Evolutionary conservation across 106 monocot species (phyloP), one percentile per base, ranked within the genome.

Genomic region (Chionographis japonica): DNA sequence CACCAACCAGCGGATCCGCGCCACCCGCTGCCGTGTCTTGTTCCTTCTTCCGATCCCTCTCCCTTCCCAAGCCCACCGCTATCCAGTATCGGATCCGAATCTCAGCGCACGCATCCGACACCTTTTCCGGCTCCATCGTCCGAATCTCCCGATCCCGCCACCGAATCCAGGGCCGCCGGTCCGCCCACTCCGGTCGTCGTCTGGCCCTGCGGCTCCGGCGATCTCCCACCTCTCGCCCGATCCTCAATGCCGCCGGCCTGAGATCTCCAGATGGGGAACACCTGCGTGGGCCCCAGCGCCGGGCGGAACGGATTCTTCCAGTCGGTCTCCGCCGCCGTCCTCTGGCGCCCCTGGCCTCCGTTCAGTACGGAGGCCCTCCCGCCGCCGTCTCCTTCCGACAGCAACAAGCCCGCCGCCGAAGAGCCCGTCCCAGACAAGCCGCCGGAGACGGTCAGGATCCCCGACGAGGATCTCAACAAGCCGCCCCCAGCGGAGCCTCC

Each of bases 231-330:
- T 27, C 27, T 27, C 27, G 27, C 27, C 27, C 27, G 27, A 27
- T 27, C 27, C 27, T 1, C 27, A 27, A 27, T 36, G 55, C 6
- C 3, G 20, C 19, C 57, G 42, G 12, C 35, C 12, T 4, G 42
- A 12, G 15, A 3, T 35, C 15, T 11, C 60, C 50, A 10, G 16
- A 82, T 80, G 85, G 80, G 80, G 19, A 85, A 80, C 68, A 80
- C 63, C 65, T 80, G 84, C 68, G 53, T 68, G 54, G 84, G 84
- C 68, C 76, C 84, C 49, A 74, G 66, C 52, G 27, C 39, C 65
- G 66, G 59, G 51, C 58, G 53, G 27, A 50, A 50, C 58, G 56
- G 76, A 14, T 84, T 78, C 56, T 70, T 73, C 27, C 27, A 27
- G 27, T 27, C 27, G 27, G 27, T 84, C 55, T 73, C 79, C 54